A percentile compares a stretch with the other conserved stretches of the same genome.
Evolutionary conservation across 2,329 filamentous ascomycete genomes (phyloP).

Genomic region (Ophiocordyceps camponoti-saundersi): DNA sequence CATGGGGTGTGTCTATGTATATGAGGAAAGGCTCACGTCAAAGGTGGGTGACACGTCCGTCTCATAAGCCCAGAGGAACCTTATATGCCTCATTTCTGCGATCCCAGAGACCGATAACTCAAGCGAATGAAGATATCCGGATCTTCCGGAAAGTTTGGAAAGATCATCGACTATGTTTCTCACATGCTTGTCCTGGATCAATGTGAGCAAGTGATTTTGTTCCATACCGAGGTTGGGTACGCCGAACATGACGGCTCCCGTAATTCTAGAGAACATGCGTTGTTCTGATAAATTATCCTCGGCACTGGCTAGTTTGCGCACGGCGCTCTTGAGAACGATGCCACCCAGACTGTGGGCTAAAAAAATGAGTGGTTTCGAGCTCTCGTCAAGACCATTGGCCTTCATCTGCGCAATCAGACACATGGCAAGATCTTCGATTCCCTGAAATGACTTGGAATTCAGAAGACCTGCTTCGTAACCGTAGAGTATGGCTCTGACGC

Average conservation of each 20-base stretch:
- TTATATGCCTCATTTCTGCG: background rate
- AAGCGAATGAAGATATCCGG: background rate
- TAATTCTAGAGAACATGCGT: background rate
- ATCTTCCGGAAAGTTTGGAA: background rate
- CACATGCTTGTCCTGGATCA: background rate
- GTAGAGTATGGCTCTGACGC: background rate
- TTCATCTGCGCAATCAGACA: slow-evolving; percentile 1
- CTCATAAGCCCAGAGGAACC: background rate
- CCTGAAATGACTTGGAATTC: background rate
- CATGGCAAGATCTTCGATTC: background rate
- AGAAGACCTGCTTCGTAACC: background rate
- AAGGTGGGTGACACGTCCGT: background rate
- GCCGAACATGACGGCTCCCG: background rate
- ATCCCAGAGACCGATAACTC: background rate
- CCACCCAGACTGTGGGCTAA: background rate
- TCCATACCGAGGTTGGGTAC: background rate
- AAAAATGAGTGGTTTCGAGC: background rate
- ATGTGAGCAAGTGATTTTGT: background rate
- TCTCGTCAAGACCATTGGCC: slow-evolving; percentile 4
- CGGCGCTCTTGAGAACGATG: background rate
- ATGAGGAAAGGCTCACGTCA: background rate
- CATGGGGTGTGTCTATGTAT: too few relatives aligned
- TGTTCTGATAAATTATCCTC: background rate
- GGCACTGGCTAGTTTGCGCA: background rate
- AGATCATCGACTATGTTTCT: background rate